phyloP scores from a whole-genome alignment of 345 rosid genomes.

The Moricandia arvensis region DNA sequence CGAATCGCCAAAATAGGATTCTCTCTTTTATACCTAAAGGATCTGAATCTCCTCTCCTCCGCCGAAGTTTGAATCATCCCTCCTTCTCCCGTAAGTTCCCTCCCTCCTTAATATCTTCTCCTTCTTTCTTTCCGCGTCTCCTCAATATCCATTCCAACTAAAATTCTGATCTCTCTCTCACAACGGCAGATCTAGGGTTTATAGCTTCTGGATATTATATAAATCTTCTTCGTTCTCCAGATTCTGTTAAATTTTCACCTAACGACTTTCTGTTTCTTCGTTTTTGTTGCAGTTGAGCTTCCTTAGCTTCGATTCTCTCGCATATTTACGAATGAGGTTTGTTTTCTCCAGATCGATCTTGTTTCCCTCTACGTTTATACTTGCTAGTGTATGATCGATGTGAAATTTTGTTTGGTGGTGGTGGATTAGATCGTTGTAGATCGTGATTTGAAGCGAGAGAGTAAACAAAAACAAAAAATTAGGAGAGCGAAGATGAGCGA shows the following conservation, averaged over 20 bases:
- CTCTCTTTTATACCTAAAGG: neutral
- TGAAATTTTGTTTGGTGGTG: no score
- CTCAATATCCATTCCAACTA: slow-evolving; percentile 11
- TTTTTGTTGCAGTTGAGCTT: slow-evolving; percentile 35
- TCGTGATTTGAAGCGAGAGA: slow-evolving; percentile 49
- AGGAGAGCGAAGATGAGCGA: slow-evolving; percentile 65
- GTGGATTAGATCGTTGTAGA: no score
- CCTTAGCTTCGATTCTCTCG: slow-evolving; percentile 23
- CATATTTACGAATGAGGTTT: slow-evolving; percentile 32
- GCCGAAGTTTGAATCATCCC: slow-evolving; percentile 23
- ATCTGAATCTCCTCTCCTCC: slow-evolving; percentile 39
- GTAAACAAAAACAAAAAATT: neutral
- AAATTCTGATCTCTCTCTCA: slow-evolving; percentile 27
- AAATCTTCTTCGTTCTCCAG: slow-evolving; percentile 15
- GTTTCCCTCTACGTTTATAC: neutral
- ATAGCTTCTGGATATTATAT: slow-evolving; percentile 13
- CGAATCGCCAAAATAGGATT: slow-evolving; percentile 22
- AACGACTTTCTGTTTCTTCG: slow-evolving; percentile 8
- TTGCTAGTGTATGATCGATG: no score
- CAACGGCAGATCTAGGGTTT: slow-evolving; percentile 55
- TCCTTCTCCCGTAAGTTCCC: slow-evolving; percentile 29
- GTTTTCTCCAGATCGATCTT: slow-evolving; percentile 33
- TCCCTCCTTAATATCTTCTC: slow-evolving; percentile 12
- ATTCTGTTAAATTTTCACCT: neutral
- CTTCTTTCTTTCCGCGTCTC: slow-evolving; percentile 23